Base-by-base conservation (phyloP, 257 asterid species). In the Asclepias syriaca region DNA sequence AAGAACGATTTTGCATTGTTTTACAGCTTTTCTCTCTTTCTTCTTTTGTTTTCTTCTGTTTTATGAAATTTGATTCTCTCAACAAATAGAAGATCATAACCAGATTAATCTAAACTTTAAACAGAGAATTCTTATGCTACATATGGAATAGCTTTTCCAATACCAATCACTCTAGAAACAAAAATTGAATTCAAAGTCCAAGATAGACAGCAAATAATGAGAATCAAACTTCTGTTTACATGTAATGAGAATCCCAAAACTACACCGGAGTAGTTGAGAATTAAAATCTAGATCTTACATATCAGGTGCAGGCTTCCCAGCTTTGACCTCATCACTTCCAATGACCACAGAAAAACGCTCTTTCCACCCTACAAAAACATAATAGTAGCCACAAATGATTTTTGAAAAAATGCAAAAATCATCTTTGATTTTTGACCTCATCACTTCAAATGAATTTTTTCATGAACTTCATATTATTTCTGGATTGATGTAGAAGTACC, bases 301-400 rank as follows among this genome's bases (percentile, higher is more conserved):
- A 78, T 93, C 96, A 61, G 98, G 98, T 55, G 95, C 78, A 13
- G 98, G 98, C 79, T 93, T 93, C 76, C 98, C 98, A 79, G 91
- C 80, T 77, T 85, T 79, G 76, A 93, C 98, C 73, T 93, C 85
- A 59, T 93, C 96, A 82, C 95, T 87, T 72, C 97, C 97, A 69
- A 93, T 89, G 81, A 93, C 86, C 70, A 84, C 85, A 2, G 74
- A n/a, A 79, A 93, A 93, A 32, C 71, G 60, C 72, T 93, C 93
- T 84, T 78, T 89, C 98, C 98, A 93, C 66, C 97, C 98, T 93
- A 72, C 66, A 61, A 70, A 75, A 58, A 61, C 40, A 77, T 68
- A 21, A 29, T 29, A 39, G 67, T 9, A 18, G 32, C 4, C 39
- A 19, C 58, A 10, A 43, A 21, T 32, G 2, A 32, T 32, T 32